phyloP scores from a whole-genome alignment of 2,329 filamentous ascomycete genomes.

The Arthroderma uncinatum region DNA sequence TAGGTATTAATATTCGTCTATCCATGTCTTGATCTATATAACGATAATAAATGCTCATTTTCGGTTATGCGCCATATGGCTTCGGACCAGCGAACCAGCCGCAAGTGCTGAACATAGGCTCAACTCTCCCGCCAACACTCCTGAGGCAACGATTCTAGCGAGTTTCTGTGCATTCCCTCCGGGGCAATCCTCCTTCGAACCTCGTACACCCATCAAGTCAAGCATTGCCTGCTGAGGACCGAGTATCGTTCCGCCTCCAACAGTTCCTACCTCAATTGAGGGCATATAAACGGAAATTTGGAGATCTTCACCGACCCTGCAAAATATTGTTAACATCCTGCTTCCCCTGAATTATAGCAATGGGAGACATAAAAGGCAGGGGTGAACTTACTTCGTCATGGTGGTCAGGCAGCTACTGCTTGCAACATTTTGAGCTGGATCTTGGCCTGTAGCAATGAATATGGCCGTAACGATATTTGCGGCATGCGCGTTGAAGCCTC shows the following conservation, averaged over 20 bases:
- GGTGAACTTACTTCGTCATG: conserved; percentile 84
- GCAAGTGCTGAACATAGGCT: conserved; percentile 84
- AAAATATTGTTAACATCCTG: conserved; percentile 13
- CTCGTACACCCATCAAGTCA: conserved; percentile 84
- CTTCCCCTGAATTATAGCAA: background rate
- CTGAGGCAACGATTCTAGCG: conserved; percentile 76
- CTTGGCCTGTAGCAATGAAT: conserved; percentile 90
- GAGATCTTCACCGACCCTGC: conserved; percentile 71
- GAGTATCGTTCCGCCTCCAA: conserved; percentile 91
- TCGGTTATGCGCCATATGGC: conserved; percentile 95
- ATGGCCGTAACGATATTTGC: conserved; percentile 98
- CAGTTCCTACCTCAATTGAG: conserved; percentile 90
- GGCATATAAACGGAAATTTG: conserved; percentile 98
- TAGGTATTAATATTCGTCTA: background rate
- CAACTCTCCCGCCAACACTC: conserved; percentile 80
- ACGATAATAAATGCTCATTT: background rate
- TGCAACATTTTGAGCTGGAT: conserved; percentile 95
- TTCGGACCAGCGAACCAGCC: conserved; percentile 79
- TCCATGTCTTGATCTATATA: background rate
- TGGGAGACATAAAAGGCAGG: background rate
- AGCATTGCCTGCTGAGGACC: conserved; percentile 95
- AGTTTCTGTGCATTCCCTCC: conserved; percentile 85
- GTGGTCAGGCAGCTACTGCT: conserved; percentile 95
- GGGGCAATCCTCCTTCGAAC: conserved; percentile 76
- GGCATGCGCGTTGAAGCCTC: conserved; percentile 95